These are phyloP conservation scores for Russula vinacea DNA, from an alignment of 768 basidiomycete genomes.

Conservation along the genomic window DNA sequence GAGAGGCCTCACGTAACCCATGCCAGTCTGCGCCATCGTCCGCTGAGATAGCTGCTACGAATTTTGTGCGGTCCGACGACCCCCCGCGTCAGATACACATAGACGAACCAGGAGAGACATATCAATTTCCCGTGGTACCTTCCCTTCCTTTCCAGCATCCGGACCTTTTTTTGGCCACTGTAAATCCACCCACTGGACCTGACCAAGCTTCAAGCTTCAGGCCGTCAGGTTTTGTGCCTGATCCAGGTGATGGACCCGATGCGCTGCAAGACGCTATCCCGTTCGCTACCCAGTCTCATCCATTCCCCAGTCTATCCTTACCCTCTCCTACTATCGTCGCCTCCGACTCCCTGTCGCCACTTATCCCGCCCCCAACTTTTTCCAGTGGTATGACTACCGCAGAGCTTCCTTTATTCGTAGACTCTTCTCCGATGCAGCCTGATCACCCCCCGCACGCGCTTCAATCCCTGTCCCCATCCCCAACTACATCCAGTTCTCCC, in stretches of 20 bases:
- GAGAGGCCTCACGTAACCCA: neutral
- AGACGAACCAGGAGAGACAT: neutral
- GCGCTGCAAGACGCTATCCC: neutral
- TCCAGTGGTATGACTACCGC: neutral
- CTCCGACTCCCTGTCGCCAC: neutral
- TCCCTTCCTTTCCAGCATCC: neutral
- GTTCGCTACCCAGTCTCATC: too few species aligned
- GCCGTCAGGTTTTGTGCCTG: too few species aligned
- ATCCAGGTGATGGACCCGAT: neutral
- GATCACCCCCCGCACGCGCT: neutral
- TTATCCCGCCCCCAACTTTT: too few species aligned
- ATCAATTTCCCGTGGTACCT: neutral
- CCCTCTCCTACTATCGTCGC: neutral
- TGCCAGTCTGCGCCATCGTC: neutral
- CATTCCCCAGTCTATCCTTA: neutral
- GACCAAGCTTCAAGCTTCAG: too few species aligned
- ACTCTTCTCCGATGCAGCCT: neutral
- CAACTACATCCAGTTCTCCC: neutral
- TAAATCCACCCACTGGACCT: neutral
- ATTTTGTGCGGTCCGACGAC: neutral
- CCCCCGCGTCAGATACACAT: neutral
- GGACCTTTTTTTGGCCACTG: neutral
- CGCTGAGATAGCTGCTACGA: neutral
- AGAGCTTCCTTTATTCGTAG: neutral
- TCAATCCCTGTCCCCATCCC: neutral